Evolutionary conservation across 345 rosid species (phyloP), one percentile per base, ranked within the genome.

Genomic region (Linum tenue): DNA sequence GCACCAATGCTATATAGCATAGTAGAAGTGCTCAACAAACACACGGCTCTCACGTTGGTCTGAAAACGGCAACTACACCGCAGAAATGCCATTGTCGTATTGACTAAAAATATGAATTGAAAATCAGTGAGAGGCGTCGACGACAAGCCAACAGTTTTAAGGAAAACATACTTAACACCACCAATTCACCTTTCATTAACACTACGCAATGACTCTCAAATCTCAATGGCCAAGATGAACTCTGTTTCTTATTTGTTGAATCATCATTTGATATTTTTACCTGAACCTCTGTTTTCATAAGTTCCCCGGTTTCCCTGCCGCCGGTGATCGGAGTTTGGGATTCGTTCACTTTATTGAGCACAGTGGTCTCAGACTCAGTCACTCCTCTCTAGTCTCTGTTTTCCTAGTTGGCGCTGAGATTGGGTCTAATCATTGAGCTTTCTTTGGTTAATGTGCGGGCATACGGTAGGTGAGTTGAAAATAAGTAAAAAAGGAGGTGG

Each of bases 381-480:
- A 6, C 9, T 56, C 16, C 3, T 3, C 41, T 7, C 62, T 36
- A n/a, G 56, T 58, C 63, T 55, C 39, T 14, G 37, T 41, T 60
- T 57, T 48, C 60, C 37, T 68, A 67, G 55, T 61, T 37, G 37
- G 55, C 16, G 57, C 74, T 37, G 57, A 8, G 38, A 36, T 60
- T 56, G 66, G 40, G 59, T 39, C 58, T 64, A 64, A 70, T 64
- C 78, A 80, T 85, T 80, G 78, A 63, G n/a, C 73, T 65, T 2
- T 72, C 75, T 74, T 77, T 41, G 86, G 78, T 81, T 78, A 76
- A 53, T 72, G 84, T 79, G 79, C 79, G 62, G 71, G 73, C 73
- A 81, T 76, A 80, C 68, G 84, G 80, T 82, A 71, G 90, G 79
- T 86, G 76, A 76, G 75, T 78, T 64, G 22, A 56, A 36, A 14